These are phyloP conservation scores for Diplocarpon rosae DNA, from an alignment of 2,329 filamentous ascomycete species.

Conservation along the genomic window DNA sequence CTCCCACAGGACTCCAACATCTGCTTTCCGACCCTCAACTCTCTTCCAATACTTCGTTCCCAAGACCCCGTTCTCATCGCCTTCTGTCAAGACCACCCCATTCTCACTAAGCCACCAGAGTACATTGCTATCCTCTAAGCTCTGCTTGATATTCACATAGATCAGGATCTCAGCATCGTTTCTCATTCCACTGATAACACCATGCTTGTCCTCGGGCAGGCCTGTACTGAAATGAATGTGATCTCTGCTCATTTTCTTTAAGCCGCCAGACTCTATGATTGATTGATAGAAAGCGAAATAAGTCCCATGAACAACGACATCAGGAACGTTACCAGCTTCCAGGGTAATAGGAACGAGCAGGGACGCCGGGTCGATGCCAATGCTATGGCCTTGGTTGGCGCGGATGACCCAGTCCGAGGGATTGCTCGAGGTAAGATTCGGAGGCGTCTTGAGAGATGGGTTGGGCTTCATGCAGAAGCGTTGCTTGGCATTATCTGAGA, in stretches of 20 bases:
- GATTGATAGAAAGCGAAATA: constrained; percentile 68
- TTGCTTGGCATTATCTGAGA: constrained; percentile 75
- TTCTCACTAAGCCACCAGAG: constrained; percentile 74
- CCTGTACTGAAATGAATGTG: constrained; percentile 86
- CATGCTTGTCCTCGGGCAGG: constrained; percentile 36
- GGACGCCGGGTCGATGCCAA: constrained; percentile 60
- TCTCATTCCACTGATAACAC: constrained; percentile 72
- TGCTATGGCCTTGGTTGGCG: constrained; percentile 89
- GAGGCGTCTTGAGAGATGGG: constrained; percentile 17
- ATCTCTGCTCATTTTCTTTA: constrained; percentile 71
- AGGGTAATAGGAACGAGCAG: constrained; percentile 59
- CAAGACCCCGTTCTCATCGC: constrained; percentile 49
- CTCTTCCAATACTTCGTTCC: constrained; percentile 57
- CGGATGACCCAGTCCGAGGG: constrained; percentile 73
- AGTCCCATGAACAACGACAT: constrained; percentile 73
- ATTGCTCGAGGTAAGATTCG: constrained; percentile 30
- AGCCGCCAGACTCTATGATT: constrained; percentile 66
- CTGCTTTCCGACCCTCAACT: constrained; percentile 51
- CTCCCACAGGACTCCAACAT: constrained; percentile 57
- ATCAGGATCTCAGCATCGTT: constrained; percentile 65
- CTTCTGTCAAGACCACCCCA: constrained; percentile 59
- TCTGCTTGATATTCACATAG: constrained; percentile 60
- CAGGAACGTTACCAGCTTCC: constrained; percentile 46
- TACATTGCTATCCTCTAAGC: constrained; percentile 49
- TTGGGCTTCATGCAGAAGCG: constrained; percentile 69